These are phyloP conservation scores for Moringa oleifera DNA, from an alignment of 345 rosid species.

Conservation along the genomic window DNA sequence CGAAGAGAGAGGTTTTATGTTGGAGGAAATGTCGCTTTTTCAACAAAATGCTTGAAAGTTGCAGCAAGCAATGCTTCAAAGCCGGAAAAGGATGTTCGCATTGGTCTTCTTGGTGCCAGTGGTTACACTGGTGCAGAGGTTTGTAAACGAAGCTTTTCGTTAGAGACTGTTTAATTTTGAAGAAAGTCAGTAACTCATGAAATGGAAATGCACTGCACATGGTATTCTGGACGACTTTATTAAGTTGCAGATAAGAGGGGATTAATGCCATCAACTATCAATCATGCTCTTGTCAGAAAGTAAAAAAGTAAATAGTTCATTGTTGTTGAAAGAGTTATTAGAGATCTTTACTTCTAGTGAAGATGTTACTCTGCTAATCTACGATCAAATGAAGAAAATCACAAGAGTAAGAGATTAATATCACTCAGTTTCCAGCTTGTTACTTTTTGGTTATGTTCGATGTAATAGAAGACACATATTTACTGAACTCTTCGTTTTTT, in stretches of 20 bases:
- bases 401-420: neutral
- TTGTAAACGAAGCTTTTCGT: too few species aligned
- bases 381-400: neutral
- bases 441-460: too few species aligned
- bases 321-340: too few species aligned
- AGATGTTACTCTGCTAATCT: neutral
- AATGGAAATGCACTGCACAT: neutral
- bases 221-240: neutral
- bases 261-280: too few species aligned
- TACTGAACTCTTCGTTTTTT: neutral
- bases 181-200: neutral
- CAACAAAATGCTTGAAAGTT: constrained; percentile 35
- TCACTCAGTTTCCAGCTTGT: neutral
- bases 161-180: too few species aligned
- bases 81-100: constrained; percentile 47
- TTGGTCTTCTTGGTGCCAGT: constrained; percentile 96
- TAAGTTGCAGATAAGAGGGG: neutral
- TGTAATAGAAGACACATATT: neutral
- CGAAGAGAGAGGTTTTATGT: constrained; percentile 20
- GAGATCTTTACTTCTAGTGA: neutral
- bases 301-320: too few species aligned
- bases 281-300: too few species aligned
- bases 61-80: constrained; percentile 21
- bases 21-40: constrained; percentile 32
- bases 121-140: constrained; percentile 99